These are phyloP conservation scores for Trichoderma gracile DNA, from an alignment of 2,329 filamentous ascomycete species.

Conservation along the genomic window DNA sequence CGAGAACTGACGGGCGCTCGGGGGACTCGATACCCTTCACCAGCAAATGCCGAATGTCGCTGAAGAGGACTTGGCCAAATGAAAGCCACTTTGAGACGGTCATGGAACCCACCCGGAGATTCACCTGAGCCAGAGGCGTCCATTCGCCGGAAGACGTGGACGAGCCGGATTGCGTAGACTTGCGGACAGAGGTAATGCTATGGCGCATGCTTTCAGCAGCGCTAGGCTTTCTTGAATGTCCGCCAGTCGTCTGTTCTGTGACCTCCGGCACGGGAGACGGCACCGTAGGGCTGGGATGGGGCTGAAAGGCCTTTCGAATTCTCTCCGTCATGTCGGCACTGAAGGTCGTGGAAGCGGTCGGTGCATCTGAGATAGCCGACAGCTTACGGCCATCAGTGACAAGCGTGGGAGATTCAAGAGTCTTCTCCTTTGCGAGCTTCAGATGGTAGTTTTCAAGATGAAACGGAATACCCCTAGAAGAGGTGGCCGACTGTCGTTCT, in stretches of 20 bases:
- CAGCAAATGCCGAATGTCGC: slow-evolving; percentile 73
- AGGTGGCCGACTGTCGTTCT: slow-evolving; percentile 54
- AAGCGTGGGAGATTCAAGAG: slow-evolving; percentile 53
- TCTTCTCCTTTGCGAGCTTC: slow-evolving; percentile 39
- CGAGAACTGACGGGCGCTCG: slow-evolving; percentile 64
- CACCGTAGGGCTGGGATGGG: slow-evolving; percentile 45
- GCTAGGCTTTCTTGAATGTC: slow-evolving; percentile 34
- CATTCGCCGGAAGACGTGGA: slow-evolving; percentile 56
- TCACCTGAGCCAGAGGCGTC: slow-evolving; percentile 68
- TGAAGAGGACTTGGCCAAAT: slow-evolving; percentile 81
- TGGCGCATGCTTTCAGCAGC: slow-evolving; percentile 34
- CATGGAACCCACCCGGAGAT: slow-evolving; percentile 76
- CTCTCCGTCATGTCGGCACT: slow-evolving; percentile 57
- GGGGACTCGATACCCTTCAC: slow-evolving; percentile 42
- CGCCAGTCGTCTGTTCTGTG: slow-evolving; percentile 28
- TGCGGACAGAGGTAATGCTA: slow-evolving; percentile 38
- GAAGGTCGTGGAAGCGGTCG: slow-evolving; percentile 52
- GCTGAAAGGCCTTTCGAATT: slow-evolving; percentile 51
- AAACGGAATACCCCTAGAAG: slow-evolving; percentile 58
- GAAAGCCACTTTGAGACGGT: slow-evolving; percentile 87
- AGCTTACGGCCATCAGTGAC: slow-evolving; percentile 36
- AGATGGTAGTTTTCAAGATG: slow-evolving; percentile 54
- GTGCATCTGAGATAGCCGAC: slow-evolving; percentile 40
- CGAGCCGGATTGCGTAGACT: slow-evolving; percentile 46
- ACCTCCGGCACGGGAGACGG: slow-evolving; percentile 48